Percentiles rank a stretch among this genome's conserved stretches.
phyloP scores from a whole-genome alignment of 2,329 filamentous ascomycete species.

The Xylaria sp. region DNA sequence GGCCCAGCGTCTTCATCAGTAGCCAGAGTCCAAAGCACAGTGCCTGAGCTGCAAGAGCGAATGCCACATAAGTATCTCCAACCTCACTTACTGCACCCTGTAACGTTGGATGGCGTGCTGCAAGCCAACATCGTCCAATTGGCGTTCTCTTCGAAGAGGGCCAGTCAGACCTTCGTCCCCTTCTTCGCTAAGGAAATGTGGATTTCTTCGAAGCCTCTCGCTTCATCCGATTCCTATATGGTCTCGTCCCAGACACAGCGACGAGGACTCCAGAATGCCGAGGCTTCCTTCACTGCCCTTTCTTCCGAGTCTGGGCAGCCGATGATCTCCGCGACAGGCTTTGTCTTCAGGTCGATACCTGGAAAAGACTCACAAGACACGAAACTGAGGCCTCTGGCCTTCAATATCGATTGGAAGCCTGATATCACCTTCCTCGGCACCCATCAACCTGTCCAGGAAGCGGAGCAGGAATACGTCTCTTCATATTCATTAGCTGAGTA shows the following conservation, averaged over 20 bases:
- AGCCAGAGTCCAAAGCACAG: slow-evolving; percentile 13
- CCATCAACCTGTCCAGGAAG: slow-evolving; percentile 4
- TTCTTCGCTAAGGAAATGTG: slow-evolving; percentile 16
- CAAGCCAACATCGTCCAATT: slow-evolving; percentile 19
- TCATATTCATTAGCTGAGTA: slow-evolving; percentile 14
- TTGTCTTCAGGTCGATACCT: slow-evolving; percentile 14
- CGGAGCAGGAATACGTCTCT: slow-evolving; percentile 8
- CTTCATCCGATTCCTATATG: slow-evolving; percentile 8
- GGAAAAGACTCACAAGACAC: slow-evolving; percentile 7
- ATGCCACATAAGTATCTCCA: slow-evolving; percentile 22
- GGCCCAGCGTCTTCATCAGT: neutral
- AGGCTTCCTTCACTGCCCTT: slow-evolving; percentile 16
- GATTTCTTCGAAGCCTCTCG: slow-evolving; percentile 14
- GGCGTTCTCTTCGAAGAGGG: neutral
- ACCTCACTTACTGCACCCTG: slow-evolving; percentile 25
- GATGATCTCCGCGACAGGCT: slow-evolving; percentile 14
- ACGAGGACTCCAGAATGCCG: slow-evolving; percentile 13
- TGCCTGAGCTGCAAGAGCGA: slow-evolving; percentile 3
- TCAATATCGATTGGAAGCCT: slow-evolving; percentile 21
- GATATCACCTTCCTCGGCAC: slow-evolving; percentile 8
- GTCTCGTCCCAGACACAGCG: slow-evolving; percentile 9
- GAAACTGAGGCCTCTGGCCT: slow-evolving; percentile 2
- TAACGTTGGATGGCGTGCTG: slow-evolving; percentile 20
- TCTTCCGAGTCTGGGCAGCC: slow-evolving; percentile 8
- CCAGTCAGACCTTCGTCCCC: slow-evolving; percentile 16